Base-by-base conservation (phyloP, 129 eudicot species). In the Smallanthus sonchifolius region DNA sequence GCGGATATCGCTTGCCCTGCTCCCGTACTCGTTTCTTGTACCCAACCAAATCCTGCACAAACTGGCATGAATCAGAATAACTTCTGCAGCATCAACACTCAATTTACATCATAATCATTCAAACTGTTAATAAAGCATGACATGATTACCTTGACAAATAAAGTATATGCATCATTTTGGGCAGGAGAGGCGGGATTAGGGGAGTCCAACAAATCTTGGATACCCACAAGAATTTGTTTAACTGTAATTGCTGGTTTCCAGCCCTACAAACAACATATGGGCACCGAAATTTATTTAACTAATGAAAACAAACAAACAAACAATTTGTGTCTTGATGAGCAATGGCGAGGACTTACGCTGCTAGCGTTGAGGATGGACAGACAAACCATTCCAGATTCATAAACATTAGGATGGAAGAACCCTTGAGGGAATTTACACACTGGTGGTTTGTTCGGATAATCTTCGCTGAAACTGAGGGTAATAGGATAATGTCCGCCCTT, bases 171-270 rank as follows among this genome's bases (percentile, higher is more conserved):
- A 14, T 83, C 85, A 1, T 83, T 79, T 66, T 88, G 91, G 7
- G 95, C 91, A 47, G 95, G 91, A 81, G 82, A 85, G 30, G 76
- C 75, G 44, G 91, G 88, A 75, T 88, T 88, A 10, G 95, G 95
- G 52, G 86, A 70, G 75, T 86, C 85, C 76, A 88, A 63, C 66
- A 88, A 54, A 70, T 88, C 95, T 70, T 86, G 95, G 55, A 88
- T 84, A 19, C 95, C 95, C 1, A 86, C 82, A 7, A 88, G 83
- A 62, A 88, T 88, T 72, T 88, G 95, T 63, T 81, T 88, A 7
- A 88, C 87, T 6, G 91, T 88, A 24, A 88, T 88, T 36, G 95
- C 91, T 8, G 91, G 95, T 77, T 91, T 86, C 95, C 95, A 88
- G 51, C 87, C 93, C 89, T 87, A 38, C 2, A 67, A 14, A 40